Percentiles rank a stretch among this genome's conserved stretches.
Conservation (phyloP, 176 grass and related monocot genomes). For the Lolium rigidum region DNA sequence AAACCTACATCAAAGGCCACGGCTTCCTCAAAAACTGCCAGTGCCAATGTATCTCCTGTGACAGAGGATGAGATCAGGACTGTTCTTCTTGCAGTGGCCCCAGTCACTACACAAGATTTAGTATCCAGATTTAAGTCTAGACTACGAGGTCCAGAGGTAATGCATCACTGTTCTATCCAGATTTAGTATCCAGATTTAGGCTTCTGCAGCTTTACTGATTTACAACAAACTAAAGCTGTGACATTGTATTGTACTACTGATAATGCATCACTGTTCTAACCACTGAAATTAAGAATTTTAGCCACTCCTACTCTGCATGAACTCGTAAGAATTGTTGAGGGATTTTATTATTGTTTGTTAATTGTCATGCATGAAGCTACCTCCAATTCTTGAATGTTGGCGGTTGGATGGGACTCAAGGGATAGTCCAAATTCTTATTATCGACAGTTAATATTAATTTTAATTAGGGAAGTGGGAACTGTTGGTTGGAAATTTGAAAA, state of each 20-base stretch:
- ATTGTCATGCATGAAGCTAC: neutral
- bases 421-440: constrained; percentile 4
- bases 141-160: constrained; percentile 85
- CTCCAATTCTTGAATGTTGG: neutral
- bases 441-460: neutral
- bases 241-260: neutral
- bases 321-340: constrained; percentile 1
- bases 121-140: constrained; percentile 95
- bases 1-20: constrained; percentile 61
- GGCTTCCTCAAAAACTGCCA: constrained; percentile 50
- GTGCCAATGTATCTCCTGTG: constrained; percentile 64
- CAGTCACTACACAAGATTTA: constrained; percentile 87
- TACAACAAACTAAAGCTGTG: neutral
- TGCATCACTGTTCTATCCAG: too few species aligned
- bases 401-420: neutral
- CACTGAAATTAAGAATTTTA: neutral
- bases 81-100: constrained; percentile 77
- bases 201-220: neutral
- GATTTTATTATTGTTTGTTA: constrained; percentile 1
- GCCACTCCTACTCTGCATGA: neutral
- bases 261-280: neutral
- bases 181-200: too few species aligned
- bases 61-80: constrained; percentile 94
- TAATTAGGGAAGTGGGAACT: constrained; percentile 1
- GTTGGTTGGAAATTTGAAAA: constrained; percentile 11